Base-by-base conservation (phyloP, 441 rosid genomes). In the Eutrema salsugineum region DNA sequence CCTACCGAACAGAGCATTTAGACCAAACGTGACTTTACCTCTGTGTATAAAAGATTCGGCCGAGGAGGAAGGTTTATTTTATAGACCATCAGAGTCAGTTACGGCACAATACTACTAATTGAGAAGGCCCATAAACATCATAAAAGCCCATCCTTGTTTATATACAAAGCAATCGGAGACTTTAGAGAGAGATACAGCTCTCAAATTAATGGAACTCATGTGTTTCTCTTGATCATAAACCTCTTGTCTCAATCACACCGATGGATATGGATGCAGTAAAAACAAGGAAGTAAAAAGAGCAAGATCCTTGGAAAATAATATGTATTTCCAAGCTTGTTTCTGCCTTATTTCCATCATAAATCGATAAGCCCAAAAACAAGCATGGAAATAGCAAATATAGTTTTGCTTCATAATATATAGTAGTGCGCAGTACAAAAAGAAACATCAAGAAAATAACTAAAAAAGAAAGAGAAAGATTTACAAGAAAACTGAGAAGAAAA, bases 1-100 rank as follows among this genome's bases (percentile, higher is more conserved):
- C 57, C 74, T 90, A 16, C 91, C 93, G 7, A 49, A 3, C 5
- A 87, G 70, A 15, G 88, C 89, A 64, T 90, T 90, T 48, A 90
- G 53, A 1, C 90, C 81, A 24, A 90, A 86, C 6, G 87, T 86
- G 15, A 83, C 19, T 22, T 50, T 53, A 11, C 80, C 86, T 35
- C 89, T 86, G 80, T 65, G 44, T 20, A 20, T 20, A 20, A 20
- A 20, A 20, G 22, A 20, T 20, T 20, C n/a, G n/a, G 35, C 35
- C 5, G 8, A 5, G 35, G 33, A 30, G 33, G 35, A 32, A 32
- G 35, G 35, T 32, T 32, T 32, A 32, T 32, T n/a, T n/a, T n/a
- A n/a, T n/a, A 6, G 35, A 32, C 24, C 5, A 61, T 15, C 53
- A 14, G 11, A 27, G 27, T 43, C 6, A 15, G 85, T 11, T 5